Percentiles rank a stretch among this genome's conserved stretches.
These are phyloP conservation scores for Rosa persica DNA, from an alignment of 306 rosid genomes.

Conservation along the genomic window DNA sequence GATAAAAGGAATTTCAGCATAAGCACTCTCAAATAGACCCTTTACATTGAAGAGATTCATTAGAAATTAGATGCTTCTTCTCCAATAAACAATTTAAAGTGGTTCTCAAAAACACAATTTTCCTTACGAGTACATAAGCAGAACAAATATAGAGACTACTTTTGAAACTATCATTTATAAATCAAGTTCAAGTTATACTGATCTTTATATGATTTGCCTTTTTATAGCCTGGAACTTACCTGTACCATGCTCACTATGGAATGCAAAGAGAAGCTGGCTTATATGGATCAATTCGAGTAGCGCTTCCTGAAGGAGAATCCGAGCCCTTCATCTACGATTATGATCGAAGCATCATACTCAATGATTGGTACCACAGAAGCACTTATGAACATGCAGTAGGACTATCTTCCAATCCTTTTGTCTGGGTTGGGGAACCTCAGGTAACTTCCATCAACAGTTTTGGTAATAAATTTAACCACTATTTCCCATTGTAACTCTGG, in stretches of 20 bases:
- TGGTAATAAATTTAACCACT: not conserved
- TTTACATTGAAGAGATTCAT: not conserved
- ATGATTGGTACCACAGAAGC: constrained; percentile 80
- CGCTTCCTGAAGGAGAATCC: constrained; percentile 48
- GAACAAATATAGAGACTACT: not conserved
- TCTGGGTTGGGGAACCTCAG: constrained; percentile 82
- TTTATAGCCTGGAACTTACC: constrained; percentile 73
- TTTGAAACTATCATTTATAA: not conserved
- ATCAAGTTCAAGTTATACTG: not conserved
- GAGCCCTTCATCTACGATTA: constrained; percentile 77
- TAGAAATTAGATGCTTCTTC: not conserved
- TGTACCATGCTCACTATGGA: constrained; percentile 90
- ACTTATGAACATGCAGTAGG: constrained; percentile 65
- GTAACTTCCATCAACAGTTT: constrained; percentile 26
- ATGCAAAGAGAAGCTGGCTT: constrained; percentile 92
- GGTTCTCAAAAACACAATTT: not conserved
- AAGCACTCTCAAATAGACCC: not conserved
- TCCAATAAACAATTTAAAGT: not conserved
- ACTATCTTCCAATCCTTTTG: constrained; percentile 45
- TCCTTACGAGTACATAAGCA: not conserved
- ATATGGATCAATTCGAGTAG: constrained; percentile 66
- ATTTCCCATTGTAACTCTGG: not conserved
- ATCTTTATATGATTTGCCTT: not conserved
- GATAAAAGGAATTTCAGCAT: no score
- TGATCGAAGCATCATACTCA: constrained; percentile 74